Percentiles rank a stretch among this genome's conserved stretches.
phyloP scores from a whole-genome alignment of 495 filamentous ascomycete genomes.

The Trichocladium uniseriatum region DNA sequence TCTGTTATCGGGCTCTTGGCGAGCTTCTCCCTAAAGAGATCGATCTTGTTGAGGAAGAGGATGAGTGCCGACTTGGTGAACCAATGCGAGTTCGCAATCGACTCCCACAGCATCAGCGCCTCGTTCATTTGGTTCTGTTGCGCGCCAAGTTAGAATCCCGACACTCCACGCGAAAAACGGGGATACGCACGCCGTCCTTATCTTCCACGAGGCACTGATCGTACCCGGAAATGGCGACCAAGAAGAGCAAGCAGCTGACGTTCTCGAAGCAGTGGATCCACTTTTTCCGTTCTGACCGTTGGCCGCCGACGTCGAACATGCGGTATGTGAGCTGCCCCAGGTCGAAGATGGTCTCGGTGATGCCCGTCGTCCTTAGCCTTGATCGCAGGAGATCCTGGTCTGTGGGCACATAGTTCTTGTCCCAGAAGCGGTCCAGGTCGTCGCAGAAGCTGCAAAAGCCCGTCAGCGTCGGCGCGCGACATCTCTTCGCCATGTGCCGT shows the following conservation, averaged over 20 bases:
- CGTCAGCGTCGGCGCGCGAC: not conserved
- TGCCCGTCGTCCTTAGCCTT: conserved; percentile 86
- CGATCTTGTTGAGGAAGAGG: conserved; percentile 98
- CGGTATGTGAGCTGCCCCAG: conserved; percentile 90
- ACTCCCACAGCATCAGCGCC: conserved; percentile 95
- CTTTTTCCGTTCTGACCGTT: conserved; percentile 96
- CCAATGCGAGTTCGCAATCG: conserved; percentile 94
- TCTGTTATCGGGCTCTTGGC: conserved; percentile 67
- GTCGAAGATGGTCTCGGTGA: conserved; percentile 95
- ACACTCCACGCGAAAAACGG: not conserved
- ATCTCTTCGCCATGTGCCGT: not conserved
- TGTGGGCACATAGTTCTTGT: conserved; percentile 80
- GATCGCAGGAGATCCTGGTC: conserved; percentile 95
- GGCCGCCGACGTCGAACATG: conserved; percentile 98
- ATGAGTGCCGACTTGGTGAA: conserved; percentile 94
- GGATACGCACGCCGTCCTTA: conserved; percentile 75
- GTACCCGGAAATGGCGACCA: conserved; percentile 93
- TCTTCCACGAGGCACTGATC: conserved; percentile 97
- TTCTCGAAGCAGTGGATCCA: conserved; percentile 99
- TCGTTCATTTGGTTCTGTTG: conserved; percentile 98
- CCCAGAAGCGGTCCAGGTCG: conserved; percentile 81
- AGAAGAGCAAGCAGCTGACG: conserved; percentile 84
- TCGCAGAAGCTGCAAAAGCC: conserved; percentile 69
- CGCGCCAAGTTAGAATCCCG: conserved; percentile 13
- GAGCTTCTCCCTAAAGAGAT: conserved; percentile 91